A percentile compares a stretch with the other conserved stretches of the same genome.
Conservation (phyloP, 441 rosid species). For the Euphorbia corollata region DNA sequence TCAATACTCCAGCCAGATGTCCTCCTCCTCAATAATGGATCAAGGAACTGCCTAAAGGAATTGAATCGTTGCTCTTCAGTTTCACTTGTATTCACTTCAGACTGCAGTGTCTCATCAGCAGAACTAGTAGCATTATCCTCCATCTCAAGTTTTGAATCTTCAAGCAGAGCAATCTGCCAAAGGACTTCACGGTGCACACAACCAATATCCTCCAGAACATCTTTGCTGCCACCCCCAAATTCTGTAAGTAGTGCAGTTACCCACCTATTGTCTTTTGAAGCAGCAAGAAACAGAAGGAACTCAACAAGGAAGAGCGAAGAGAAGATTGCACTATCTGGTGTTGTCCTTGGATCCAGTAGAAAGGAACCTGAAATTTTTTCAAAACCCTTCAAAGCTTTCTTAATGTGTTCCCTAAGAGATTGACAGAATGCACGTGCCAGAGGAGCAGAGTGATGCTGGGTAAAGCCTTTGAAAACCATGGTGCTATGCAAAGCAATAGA, state of each 20-base stretch:
- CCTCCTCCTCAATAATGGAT: conserved; percentile 88
- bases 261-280: conserved; percentile 96
- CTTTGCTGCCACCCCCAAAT: conserved; percentile 77
- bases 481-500: conserved; percentile 95
- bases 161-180: conserved; percentile 89
- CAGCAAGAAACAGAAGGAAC: conserved; percentile 93
- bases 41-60: conserved; percentile 91
- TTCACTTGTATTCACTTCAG: conserved; percentile 43
- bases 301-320: conserved; percentile 84
- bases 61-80: conserved; percentile 76
- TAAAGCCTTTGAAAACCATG: conserved; percentile 96
- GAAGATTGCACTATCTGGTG: conserved; percentile 57
- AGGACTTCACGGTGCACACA: conserved; percentile 72
- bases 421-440: conserved; percentile 86
- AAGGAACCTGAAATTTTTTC: conserved; percentile 47
- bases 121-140: conserved; percentile 45
- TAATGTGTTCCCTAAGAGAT: conserved; percentile 71
- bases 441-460: conserved; percentile 90
- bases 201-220: conserved; percentile 85
- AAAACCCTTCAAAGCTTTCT: conserved; percentile 61
- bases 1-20: conserved; percentile 83
- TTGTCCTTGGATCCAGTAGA: conserved; percentile 63
- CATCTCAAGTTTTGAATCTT: conserved; percentile 65
- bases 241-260: conserved; percentile 85
- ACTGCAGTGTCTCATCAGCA: conserved; percentile 44